A percentile compares a stretch with the other conserved stretches of the same genome.
Evolutionary conservation across 169 alveolate species (phyloP).

Genomic region (Plasmodium berghei): DNA sequence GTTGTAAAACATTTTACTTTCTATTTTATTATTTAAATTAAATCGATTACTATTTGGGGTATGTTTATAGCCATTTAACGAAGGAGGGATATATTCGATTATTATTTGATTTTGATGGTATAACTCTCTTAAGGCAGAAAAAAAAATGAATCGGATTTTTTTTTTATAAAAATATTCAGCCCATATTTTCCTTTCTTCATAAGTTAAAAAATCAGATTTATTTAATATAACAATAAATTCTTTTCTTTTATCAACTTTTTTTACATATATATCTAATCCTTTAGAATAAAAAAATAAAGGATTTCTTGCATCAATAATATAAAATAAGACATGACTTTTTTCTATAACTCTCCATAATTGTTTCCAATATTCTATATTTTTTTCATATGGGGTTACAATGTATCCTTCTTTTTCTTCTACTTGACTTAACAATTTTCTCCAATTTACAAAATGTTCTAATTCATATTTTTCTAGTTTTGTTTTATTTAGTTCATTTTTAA

Average conservation of each 20-base stretch:
- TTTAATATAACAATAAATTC: slow-evolving; percentile 91
- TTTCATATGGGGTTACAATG: slow-evolving; percentile 98
- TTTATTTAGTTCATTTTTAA: slow-evolving; percentile 53
- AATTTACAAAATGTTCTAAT: slow-evolving; percentile 78
- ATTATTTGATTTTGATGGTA: slow-evolving; percentile 50
- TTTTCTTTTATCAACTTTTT: slow-evolving; percentile 92
- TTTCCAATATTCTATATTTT: slow-evolving; percentile 98
- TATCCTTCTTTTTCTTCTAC: slow-evolving; percentile 93
- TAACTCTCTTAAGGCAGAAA: slow-evolving; percentile 90
- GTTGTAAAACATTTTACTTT: too few relatives aligned
- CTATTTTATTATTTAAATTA: too few relatives aligned
- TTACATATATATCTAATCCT: slow-evolving; percentile 92
- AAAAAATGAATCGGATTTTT: slow-evolving; percentile 91
- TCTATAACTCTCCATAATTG: slow-evolving; percentile 99
- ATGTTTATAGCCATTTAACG: too few relatives aligned
- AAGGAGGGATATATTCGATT: background rate
- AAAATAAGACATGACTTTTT: slow-evolving; percentile 93
- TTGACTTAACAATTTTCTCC: slow-evolving; percentile 83
- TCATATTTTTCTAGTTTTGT: slow-evolving; percentile 80
- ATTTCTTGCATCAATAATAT: slow-evolving; percentile 98
- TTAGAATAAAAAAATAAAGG: slow-evolving; percentile 94
- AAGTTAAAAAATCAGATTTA: slow-evolving; percentile 95
- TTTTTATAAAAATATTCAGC: slow-evolving; percentile 89
- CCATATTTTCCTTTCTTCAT: slow-evolving; percentile 94
- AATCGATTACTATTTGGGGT: too few relatives aligned